phyloP scores from a whole-genome alignment of 2,329 filamentous ascomycete genomes.

The Mycosphaerella arachidis region DNA sequence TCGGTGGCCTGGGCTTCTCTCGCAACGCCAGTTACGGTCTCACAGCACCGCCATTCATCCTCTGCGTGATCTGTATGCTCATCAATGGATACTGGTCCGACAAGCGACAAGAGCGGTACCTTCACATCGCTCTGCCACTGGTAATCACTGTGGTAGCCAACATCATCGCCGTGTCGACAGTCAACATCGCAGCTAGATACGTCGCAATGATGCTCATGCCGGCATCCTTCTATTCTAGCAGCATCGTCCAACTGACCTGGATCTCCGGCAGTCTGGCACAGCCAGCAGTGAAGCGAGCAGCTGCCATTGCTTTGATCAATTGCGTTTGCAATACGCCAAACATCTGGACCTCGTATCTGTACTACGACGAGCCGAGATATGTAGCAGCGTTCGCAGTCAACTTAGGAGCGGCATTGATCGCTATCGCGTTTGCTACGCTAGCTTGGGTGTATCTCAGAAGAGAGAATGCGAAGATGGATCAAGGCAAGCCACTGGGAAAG shows the following conservation, averaged over 20 bases:
- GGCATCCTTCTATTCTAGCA: constrained; percentile 53
- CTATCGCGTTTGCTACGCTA: constrained; percentile 17
- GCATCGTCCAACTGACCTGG: constrained; percentile 58
- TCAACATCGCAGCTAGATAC: constrained; percentile 28
- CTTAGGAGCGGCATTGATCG: constrained; percentile 18
- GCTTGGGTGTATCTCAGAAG: constrained; percentile 20
- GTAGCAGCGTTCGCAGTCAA: constrained; percentile 21
- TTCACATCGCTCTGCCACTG: no score
- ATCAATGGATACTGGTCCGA: no score
- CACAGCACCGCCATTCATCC: no score
- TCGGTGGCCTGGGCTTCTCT: no score
- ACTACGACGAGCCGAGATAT: constrained; percentile 18
- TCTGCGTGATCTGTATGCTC: no score
- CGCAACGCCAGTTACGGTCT: no score
- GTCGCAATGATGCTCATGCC: constrained; percentile 56
- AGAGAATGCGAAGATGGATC: constrained; percentile 26
- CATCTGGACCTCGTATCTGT: constrained; percentile 21
- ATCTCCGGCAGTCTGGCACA: constrained; percentile 39
- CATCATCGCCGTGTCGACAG: not conserved
- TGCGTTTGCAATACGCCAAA: constrained; percentile 27
- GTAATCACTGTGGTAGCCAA: no score
- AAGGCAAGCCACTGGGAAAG: constrained; percentile 19
- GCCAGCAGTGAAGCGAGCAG: constrained; percentile 26
- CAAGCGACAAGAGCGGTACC: no score
- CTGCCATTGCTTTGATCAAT: constrained; percentile 26